These are phyloP conservation scores for Phenoliferia sp. DNA, from an alignment of 1,284 basidiomycete genomes.

Conservation along the genomic window DNA sequence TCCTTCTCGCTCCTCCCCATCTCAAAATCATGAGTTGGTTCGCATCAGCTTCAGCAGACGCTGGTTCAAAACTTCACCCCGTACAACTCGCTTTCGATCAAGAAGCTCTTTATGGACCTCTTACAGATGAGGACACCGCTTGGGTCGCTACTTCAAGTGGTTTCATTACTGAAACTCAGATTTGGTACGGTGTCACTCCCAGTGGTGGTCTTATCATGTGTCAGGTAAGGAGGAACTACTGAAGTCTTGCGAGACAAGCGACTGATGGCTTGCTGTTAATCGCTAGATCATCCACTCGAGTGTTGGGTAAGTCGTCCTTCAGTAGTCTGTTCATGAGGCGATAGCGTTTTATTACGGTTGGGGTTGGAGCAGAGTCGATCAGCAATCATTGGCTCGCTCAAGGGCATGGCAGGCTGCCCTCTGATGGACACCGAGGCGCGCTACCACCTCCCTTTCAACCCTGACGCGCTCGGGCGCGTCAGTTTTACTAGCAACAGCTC, in stretches of 20 bases:
- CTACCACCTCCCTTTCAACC: too few relatives aligned
- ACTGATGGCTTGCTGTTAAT: neutral
- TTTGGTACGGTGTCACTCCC: slow-evolving; percentile 70
- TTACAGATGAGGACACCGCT: slow-evolving; percentile 66
- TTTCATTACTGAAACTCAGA: slow-evolving; percentile 89
- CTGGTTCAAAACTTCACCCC: slow-evolving; percentile 29
- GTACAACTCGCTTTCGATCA: slow-evolving; percentile 22
- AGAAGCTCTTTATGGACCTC: slow-evolving; percentile 50
- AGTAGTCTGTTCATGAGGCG: neutral
- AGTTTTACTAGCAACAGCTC: too few relatives aligned
- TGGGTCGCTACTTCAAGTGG: slow-evolving; percentile 73
- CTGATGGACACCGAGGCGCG: too few relatives aligned
- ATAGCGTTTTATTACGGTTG: too few relatives aligned
- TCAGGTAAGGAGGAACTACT: slow-evolving; percentile 50
- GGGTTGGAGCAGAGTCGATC: too few relatives aligned
- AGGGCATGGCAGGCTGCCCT: too few relatives aligned
- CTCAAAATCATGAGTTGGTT: slow-evolving; percentile 22
- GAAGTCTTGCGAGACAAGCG: neutral
- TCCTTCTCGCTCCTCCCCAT: neutral
- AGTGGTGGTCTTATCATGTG: slow-evolving; percentile 80
- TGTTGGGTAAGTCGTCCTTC: slow-evolving; percentile 64
- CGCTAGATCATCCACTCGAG: slow-evolving; percentile 75
- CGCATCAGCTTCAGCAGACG: slow-evolving; percentile 4
- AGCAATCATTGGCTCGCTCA: too few relatives aligned
- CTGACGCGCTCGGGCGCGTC: neutral